Evolutionary conservation across 73 alveolate species (phyloP), one percentile per base, ranked within the genome.

Genomic region (Tetrahymena malaccensis): DNA sequence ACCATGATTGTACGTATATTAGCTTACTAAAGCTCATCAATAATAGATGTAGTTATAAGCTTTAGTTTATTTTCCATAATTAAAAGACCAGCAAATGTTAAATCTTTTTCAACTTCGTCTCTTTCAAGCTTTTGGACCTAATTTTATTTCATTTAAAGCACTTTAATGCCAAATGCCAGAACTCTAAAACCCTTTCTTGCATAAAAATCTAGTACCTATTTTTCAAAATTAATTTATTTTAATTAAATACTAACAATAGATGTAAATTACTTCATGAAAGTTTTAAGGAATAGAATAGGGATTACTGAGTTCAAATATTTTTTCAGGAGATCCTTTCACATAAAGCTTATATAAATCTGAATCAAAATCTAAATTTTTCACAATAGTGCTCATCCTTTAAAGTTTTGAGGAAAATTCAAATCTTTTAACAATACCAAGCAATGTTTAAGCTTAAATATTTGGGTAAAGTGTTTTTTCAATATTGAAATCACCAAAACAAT

Each of bases 11-110:
- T 96, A 94, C 98, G 96, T n/a, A 98, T 95, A 35, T 97, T 97
- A 17, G 98, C 98, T 56, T 95, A 95, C 55, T 96, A 94, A 55
- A 98, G 97, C 22, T 96, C 97, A 17, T 96, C 95, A 0, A 97
- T 97, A 55, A 98, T 96, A 12, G 95, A 96, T 12, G 96, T 94
- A 22, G 99, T 99, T 43, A 97, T 99, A 85, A 98, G 98, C 96
- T 99, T 99, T 57, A 99, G 97, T 94, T 98, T 98, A 84, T 99
- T 99, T 94, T 99, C 99, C 97, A 99, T 98, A 22, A 99, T 97
- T 15, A 98, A 95, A 43, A 99, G 96, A 43, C 99, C 99, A 22
- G 98, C 95, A 97, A 99, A 99, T 55, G 96, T 89, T 70, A 99
- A 96, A 96, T 98, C 96, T n/a, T 96, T 94, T 94, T 98, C 99